These are phyloP conservation scores for Vaccinium darrowii DNA, from an alignment of 148 eudicot species.

Conservation along the genomic window DNA sequence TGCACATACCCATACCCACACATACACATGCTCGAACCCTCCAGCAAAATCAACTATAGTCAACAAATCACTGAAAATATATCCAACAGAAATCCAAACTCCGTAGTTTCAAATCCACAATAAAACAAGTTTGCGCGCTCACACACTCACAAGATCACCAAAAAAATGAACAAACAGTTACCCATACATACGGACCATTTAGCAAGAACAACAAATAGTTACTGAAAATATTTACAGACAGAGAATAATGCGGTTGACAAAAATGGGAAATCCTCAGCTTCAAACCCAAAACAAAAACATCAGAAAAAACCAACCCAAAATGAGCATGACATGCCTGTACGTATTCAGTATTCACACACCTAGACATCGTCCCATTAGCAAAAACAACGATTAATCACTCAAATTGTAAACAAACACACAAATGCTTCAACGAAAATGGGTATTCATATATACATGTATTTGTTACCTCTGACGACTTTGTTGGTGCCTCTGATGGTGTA, in stretches of 20 bases:
- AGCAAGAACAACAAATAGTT: not conserved
- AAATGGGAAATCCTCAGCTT: conserved; percentile 34
- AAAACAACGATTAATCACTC: conserved; percentile 12
- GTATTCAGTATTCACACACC: no score
- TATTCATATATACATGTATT: not conserved
- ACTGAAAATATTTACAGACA: not conserved
- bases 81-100: not conserved
- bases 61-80: not conserved
- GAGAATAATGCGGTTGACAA: not conserved
- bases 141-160: not conserved
- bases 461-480: conserved; percentile 38
- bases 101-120: not conserved
- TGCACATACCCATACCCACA: conserved; percentile 39
- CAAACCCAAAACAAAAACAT: not conserved
- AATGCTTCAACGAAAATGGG: conserved; percentile 23
- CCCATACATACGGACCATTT: not conserved
- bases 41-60: not conserved
- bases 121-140: not conserved
- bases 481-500: conserved; percentile 47
- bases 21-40: not conserved
- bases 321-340: not conserved
- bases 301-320: not conserved
- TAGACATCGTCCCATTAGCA: not conserved
- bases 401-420: not conserved
- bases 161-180: not conserved